Evolutionary conservation across 768 basidiomycete species (phyloP), one percentile per base, ranked within the genome.

Genomic region (Lactarius trivialis): DNA sequence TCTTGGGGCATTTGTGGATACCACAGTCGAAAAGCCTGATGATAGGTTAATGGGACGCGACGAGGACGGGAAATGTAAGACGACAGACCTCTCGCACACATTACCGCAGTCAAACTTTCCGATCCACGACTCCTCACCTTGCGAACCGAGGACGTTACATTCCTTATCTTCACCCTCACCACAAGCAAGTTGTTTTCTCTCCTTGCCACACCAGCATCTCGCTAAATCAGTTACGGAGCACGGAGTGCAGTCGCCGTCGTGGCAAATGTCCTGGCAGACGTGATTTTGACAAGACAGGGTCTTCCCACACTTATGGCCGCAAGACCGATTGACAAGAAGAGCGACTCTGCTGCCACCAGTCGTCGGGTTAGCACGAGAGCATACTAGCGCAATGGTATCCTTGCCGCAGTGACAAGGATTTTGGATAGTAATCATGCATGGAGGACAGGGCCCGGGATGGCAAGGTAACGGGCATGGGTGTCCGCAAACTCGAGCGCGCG

Each of bases 381-480:
- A 89, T 5, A 83, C 77, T 65, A 86, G 79, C 0, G 82, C 78
- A 52, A 89, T 75, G 1, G 76, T 72, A 36, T 82, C 78, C 63
- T 83, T 80, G 52, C 82, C 81, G 65, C 94, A 98, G 55, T 90
- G 85, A 71, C 97, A 99, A 1, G 79, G 76, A n/a, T 85, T 74
- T 48, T 83, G 81, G 0, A 89, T 83, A 6, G 88, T 90, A 12
- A 96, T 81, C 64, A 85, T 82, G 70, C 97, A 99, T 0, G 93
- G 93, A 0, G 95, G 95, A 74, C 97, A 99, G 0, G 96, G 97
- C 0, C 96, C 97, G 0, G 97, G 96, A 72, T 98, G 96, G 70
- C 96, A 98, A 15, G 78, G 77, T 15, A 93, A 71, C 0, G 93
- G 83, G 71, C 95, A 98, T 0, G 91, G 78, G 70, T 98, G 96